Base-by-base conservation (phyloP, 1,284 basidiomycete genomes). In the Trichosporon ovoides region DNA sequence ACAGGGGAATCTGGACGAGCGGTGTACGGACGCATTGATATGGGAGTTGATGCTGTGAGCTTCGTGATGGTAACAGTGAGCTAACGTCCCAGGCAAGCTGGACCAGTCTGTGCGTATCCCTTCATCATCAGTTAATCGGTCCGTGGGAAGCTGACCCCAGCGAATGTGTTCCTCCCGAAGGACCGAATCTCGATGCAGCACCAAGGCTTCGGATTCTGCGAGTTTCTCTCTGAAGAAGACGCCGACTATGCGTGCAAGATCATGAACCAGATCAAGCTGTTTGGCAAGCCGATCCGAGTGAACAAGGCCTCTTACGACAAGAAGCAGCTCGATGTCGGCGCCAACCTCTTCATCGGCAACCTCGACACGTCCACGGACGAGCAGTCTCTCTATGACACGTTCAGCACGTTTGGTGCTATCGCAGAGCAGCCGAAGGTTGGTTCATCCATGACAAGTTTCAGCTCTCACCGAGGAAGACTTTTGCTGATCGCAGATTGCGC, bases 241-340 rank as follows among this genome's bases (percentile, higher is more conserved):
- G 93, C 95, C 66, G 94, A 98, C 79, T 98, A 98, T 76, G 95
- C 93, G 61, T 96, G 92, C 83, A 96, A 96, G 81, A 97, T 98
- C 70, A 95, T 98, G 93, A 98, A 98, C 77, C 95, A 98, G 81
- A 97, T 98, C 76, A 98, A 98, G 79, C 80, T 98, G 53, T 98
- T 90, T 83, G 95, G 96, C 40, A 98, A 98, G 74, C 95, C 95
- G 34, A 96, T 98, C 62, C 83, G 95, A 66, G 94, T 98, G 67
- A 97, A 97, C 83, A 97, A 96, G 86, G 90, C 90, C 3, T 90
- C 88, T n/a, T 91, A 90, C 53, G 92, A 96, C 77, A 91, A 95
- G 80, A 97, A 97, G 76, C 92, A 96, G 79, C 83, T 98, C 43
- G 96, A 98, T 70, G 93, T 98, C 52, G 95, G 96, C 50, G 95